Evolutionary conservation across 192 early-diverging fungal genomes (phyloP).

Genomic region (Anaeromyces robustus): DNA sequence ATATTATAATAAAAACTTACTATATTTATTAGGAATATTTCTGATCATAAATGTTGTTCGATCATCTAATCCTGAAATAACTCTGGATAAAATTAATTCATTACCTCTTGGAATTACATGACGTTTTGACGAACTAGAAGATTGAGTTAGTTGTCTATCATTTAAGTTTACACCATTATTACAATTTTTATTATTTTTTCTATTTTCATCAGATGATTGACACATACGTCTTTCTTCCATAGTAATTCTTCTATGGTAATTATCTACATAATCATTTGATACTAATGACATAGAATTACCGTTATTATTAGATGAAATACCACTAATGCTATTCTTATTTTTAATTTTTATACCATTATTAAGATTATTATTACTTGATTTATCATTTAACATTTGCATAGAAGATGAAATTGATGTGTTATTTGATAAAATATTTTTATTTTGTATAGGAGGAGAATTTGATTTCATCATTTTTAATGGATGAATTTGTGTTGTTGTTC

Average conservation of each 20-base stretch:
- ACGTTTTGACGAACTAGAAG: neutral
- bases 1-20: constrained; percentile 13
- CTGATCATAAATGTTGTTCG: constrained; percentile 76
- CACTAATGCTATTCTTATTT: neutral
- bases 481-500: neutral
- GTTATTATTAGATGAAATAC: neutral
- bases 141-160: neutral
- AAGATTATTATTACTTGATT: neutral
- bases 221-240: neutral
- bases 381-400: neutral
- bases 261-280: neutral
- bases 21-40: constrained; percentile 78
- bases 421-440: neutral
- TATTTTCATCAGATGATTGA: neutral
- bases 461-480: neutral
- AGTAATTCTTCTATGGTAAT: neutral
- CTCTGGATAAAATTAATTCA: neutral
- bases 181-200: neutral
- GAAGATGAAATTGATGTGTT: neutral
- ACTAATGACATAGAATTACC: neutral
- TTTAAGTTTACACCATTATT: neutral
- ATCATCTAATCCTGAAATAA: constrained; percentile 22
- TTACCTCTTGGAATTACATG: neutral
- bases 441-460: neutral
- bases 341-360: neutral